phyloP scores from a whole-genome alignment of 225 moss, liverwort and hornwort species.

The Polytrichum formosum region DNA sequence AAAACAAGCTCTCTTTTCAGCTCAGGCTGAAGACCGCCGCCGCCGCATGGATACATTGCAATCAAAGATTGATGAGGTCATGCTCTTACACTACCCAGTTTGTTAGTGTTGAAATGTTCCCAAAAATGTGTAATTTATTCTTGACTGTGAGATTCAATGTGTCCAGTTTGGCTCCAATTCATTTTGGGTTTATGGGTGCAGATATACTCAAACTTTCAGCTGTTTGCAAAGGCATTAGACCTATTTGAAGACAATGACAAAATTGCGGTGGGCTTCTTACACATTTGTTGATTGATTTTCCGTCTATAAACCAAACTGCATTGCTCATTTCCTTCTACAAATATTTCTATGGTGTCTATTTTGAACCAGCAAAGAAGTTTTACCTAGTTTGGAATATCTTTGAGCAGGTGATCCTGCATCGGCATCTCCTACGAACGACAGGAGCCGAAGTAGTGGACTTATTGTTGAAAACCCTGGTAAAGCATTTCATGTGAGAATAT shows the following conservation, averaged over 20 bases:
- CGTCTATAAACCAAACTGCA: too few species aligned
- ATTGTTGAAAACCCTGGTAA: conserved; percentile 59
- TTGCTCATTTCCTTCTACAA: too few species aligned
- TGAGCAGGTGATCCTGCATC: conserved; percentile 70
- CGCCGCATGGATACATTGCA: conserved; percentile 71
- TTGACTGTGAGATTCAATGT: too few species aligned
- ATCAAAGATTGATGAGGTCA: conserved; percentile 78
- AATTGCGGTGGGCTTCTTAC: conserved; percentile 52
- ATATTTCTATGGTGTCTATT: too few species aligned
- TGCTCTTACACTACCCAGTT: not conserved
- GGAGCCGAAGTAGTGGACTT: conserved; percentile 78
- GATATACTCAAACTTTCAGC: conserved; percentile 78
- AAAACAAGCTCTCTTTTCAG: conserved; percentile 72
- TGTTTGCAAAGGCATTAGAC: conserved; percentile 80
- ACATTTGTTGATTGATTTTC: not conserved
- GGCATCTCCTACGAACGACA: conserved; percentile 85
- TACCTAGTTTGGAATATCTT: not conserved
- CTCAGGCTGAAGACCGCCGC: conserved; percentile 80
- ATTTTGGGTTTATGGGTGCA: conserved; percentile 25
- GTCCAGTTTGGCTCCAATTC: too few species aligned
- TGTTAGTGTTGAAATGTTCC: too few species aligned
- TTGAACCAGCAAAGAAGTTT: too few species aligned
- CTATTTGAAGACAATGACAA: conserved; percentile 78
- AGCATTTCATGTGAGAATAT: too few species aligned
- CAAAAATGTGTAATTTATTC: too few species aligned